Evolutionary conservation across 148 eudicot species (phyloP), one percentile per base, ranked within the genome.

Genomic region (Spergularia marina): DNA sequence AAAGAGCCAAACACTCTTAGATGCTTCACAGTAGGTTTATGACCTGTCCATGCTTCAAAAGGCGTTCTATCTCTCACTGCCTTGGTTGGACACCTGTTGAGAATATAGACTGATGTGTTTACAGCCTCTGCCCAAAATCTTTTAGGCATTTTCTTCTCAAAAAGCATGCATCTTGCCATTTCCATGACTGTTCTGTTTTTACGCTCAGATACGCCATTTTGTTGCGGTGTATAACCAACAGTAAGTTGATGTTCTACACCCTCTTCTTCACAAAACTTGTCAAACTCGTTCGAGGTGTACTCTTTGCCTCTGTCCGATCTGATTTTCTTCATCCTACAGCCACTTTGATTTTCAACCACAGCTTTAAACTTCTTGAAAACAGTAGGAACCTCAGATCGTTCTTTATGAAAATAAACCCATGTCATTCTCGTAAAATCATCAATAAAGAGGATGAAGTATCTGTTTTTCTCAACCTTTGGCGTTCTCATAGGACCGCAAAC

Each of bases 291-390:
- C 2, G 62, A 80, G 10, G 71, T 69, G 18, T 44, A 70, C 23
- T 75, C 71, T 0, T 2, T 53, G 0, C 77, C 52, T 4, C 44
- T 15, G 30, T 80, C 65, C 9, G 62, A 55, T 56, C 57, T 20
- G 15, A 80, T 20, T 34, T 14, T 4, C 18, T 80, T 63, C 1
- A 70, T 58, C 14, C 11, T 12, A 14, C 9, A 25, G 4, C 79
- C 75, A 75, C 79, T 69, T 64, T 70, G 55, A 6, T 80, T 80
- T 21, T 80, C 60, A 11, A 70, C 67, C 15, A 75, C 56, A 16
- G 5, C 20, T 39, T 64, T 69, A 40, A 39, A 36, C 21, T 80
- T n/a, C 56, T 53, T 53, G 62, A 58, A 56, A 36, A 18, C 21
- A 1, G 20, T 10, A 40, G 63, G 70, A 9, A 65, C 66, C 64